Base-by-base conservation (phyloP, 768 basidiomycete species). In the Tubosaeta brunneosetosa region DNA sequence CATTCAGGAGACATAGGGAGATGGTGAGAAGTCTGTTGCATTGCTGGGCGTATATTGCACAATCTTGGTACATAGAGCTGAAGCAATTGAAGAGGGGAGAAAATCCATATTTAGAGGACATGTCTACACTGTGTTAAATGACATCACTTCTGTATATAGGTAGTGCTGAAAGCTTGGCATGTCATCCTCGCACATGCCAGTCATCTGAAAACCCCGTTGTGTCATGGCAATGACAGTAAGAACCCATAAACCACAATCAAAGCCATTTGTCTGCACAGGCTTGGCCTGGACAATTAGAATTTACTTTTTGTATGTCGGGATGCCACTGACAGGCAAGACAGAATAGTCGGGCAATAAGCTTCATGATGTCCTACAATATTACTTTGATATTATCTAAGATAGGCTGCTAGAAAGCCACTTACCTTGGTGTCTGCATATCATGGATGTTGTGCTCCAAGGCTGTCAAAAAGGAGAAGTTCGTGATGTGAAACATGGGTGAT, bases 391-490 rank as follows among this genome's bases (percentile, higher is more conserved):
- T 27, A 29, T 8, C 27, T 3, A 16, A 32, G 29, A 12, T 44
- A 22, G 22, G 17, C 10, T 33, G 29, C 4, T 11, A 6, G 16
- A 8, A 45, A 17, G 44, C 9, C 33, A 34, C 33, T 34, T 14
- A 44, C 29, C 6, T n/a, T 6, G n/a, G 33, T 17, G 19, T 47
- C 45, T 34, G n/a, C 13, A 25, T 19, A 13, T 57, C 59, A 61
- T 4, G 34, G 5, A 16, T 51, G 32, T 19, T 43, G 26, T 19
- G 53, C 33, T 1, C 37, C 49, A 0, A 59, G 16, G 8, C 60
- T 61, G 12, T 61, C 57, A 47, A 61, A 61, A 7, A 61, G 54
- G 3, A 13, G 37, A 8, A 58, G 57, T 33, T 58, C 43, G 4
- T n/a, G 38, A 12, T 12, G n/a, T 0, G 52, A 19, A 27, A 56